phyloP scores from a whole-genome alignment of 345 rosid genomes.

The Brassica cretica region DNA sequence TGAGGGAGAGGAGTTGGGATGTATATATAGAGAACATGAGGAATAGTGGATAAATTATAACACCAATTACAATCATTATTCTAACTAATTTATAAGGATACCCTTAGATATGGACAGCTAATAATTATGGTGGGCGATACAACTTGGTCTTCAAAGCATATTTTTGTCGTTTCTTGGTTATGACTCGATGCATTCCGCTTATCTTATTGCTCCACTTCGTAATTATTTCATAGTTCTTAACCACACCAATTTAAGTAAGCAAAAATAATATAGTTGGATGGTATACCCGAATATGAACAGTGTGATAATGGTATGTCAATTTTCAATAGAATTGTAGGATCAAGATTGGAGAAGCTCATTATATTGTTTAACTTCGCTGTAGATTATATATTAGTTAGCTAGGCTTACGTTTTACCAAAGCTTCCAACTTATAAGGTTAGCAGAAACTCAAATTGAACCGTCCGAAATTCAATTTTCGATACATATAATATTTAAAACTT shows the following conservation, averaged over 20 bases:
- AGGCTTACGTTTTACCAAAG: neutral
- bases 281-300: neutral
- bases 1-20: slow-evolving; percentile 21
- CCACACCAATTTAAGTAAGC: neutral
- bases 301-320: neutral
- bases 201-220: slow-evolving; percentile 7
- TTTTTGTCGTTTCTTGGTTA: slow-evolving; percentile 25
- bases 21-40: slow-evolving; percentile 40
- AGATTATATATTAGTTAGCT: neutral
- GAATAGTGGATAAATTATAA: slow-evolving; percentile 26
- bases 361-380: neutral
- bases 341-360: neutral
- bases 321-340: neutral
- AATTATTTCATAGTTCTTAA: neutral
- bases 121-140: slow-evolving; percentile 27
- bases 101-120: slow-evolving; percentile 41
- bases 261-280: neutral
- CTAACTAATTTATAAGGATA: slow-evolving; percentile 20
- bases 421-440: neutral
- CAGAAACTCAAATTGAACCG: neutral
- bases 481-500: neutral
- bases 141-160: slow-evolving; percentile 33
- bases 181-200: slow-evolving; percentile 18
- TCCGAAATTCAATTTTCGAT: neutral
- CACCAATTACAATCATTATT: slow-evolving; percentile 19